Base-by-base conservation (phyloP, 768 basidiomycete species). In the Gelatoporia subvermispora region DNA sequence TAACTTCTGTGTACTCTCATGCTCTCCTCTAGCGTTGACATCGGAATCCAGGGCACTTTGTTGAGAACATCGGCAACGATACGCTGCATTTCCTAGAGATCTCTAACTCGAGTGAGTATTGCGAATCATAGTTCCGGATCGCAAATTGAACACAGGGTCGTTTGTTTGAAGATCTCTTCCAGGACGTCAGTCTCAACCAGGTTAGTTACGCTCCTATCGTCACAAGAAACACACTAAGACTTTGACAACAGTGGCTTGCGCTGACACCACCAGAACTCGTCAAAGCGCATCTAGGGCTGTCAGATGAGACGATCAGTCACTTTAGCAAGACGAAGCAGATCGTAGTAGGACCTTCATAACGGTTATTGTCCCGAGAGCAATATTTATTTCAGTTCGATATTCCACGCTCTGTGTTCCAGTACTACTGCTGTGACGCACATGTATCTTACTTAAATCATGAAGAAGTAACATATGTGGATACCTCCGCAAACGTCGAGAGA, bases 211-310 rank as follows among this genome's bases (percentile, higher is more conserved):
- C 13, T 10, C 8, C 24, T 13, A 25, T 22, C n/a, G 43, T 16
- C 17, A 45, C 35, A n/a, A 23, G 24, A 5, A 3, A 11, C n/a
- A 10, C 23, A 28, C 25, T 17, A 34, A 49, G 13, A 36, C 24
- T 1, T 1, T 4, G 2, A 9, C 13, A 21, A 8, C 74, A 82
- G 57, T 83, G 82, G 81, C 67, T 84, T 16, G 79, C 82, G 0
- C 60, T 82, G 28, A 79, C 76, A 0, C 81, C 81, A 4, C 76
- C 73, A 2, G 70, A 68, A 23, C 69, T 85, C 9, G 81, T 85
- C 24, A 79, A 80, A 58, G 79, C 77, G 0, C 78, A 84, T 54
- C 72, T 84, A 16, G 69, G 69, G 18, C 55, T 85, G 41, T 73
- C 75, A 10, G 75, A 79, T 20, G 74, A 72, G 18, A 68, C 71